Base-by-base conservation (phyloP, 345 rosid species). In the Acer saccharum region DNA sequence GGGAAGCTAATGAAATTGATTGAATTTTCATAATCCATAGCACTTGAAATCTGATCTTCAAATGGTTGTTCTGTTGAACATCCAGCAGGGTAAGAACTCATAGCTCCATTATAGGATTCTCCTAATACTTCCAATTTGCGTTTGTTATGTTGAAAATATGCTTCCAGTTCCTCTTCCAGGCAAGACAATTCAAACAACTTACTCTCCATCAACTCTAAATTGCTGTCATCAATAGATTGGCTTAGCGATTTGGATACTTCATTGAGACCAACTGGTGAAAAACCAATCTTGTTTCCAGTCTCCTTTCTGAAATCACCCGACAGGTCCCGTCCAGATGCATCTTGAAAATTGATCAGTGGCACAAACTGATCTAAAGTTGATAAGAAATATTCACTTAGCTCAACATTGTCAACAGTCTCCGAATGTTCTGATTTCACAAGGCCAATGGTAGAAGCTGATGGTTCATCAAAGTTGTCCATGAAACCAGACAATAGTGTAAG, bases 1-100 rank as follows among this genome's bases (percentile, higher is more conserved):
- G 88, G 88, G 65, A 87, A 87, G 72, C 71, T 74, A 72, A 79
- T 79, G 44, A 80, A 79, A 78, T 76, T 78, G 52, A 48, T 55
- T 7, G 67, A 17, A 50, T 16, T 70, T 50, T 43, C 55, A 46
- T 74, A 60, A 44, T 20, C 27, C 0, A 23, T 23, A 68, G 76
- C 62, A 29, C 68, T 35, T 44, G 54, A 48, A 64, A 39, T 77
- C 20, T 27, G 71, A 62, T 80, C 86, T 71, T 68, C 76, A 55
- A 46, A 71, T 62, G 57, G 65, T 27, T 73, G 73, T 46, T 68
- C 78, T 20, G 54, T 17, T 41, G 82, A 25, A 71, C 78, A 71
- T 14, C 76, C 54, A 17, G 69, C 52, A 66, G 79, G 25, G 78
- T 58, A 72, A 72, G 76, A 55, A 67, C 64, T 75, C 78, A 65